Percentiles rank a stretch among this genome's conserved stretches.
Evolutionary conservation across 768 basidiomycete genomes (phyloP).

Genomic region (Podaxis sp.): DNA sequence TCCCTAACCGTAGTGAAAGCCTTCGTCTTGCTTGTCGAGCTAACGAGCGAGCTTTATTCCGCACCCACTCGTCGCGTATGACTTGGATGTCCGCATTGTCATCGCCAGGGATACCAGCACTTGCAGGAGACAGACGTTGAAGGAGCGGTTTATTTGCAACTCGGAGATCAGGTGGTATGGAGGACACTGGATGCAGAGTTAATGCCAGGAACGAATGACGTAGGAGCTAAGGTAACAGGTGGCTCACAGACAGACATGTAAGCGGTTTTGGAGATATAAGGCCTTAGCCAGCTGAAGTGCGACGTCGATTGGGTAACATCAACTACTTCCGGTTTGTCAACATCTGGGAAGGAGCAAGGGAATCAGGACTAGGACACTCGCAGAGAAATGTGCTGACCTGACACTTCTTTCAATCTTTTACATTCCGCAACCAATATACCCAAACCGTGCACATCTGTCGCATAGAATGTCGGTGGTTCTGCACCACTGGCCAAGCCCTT

Average conservation of each 20-base stretch:
- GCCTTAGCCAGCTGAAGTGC: constrained; percentile 46
- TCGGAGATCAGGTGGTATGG: constrained; percentile 57
- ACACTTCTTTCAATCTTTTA: constrained; percentile 51
- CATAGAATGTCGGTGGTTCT: constrained; percentile 42
- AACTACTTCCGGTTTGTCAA: constrained; percentile 23
- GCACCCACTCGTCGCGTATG: constrained; percentile 68
- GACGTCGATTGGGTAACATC: constrained; percentile 30
- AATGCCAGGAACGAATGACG: background rate
- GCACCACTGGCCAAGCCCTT: constrained; percentile 27
- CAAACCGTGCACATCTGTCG: constrained; percentile 48
- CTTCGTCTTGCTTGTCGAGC: constrained; percentile 30
- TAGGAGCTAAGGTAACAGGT: background rate
- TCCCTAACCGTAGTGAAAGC: constrained; percentile 62
- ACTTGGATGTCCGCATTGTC: constrained; percentile 57
- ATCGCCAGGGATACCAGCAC: constrained; percentile 63
- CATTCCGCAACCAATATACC: constrained; percentile 52
- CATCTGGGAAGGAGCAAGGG: constrained; percentile 17
- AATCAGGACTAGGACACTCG: background rate
- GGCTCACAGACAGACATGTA: constrained; percentile 31
- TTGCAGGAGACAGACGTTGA: constrained; percentile 54
- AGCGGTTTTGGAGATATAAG: constrained; percentile 35
- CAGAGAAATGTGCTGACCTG: constrained; percentile 36
- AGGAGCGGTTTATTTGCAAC: constrained; percentile 45
- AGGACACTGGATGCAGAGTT: constrained; percentile 32
- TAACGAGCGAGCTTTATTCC: constrained; percentile 38